Conservation (phyloP, 192 early-diverging fungal species). For the Backusella tuberculispora region DNA sequence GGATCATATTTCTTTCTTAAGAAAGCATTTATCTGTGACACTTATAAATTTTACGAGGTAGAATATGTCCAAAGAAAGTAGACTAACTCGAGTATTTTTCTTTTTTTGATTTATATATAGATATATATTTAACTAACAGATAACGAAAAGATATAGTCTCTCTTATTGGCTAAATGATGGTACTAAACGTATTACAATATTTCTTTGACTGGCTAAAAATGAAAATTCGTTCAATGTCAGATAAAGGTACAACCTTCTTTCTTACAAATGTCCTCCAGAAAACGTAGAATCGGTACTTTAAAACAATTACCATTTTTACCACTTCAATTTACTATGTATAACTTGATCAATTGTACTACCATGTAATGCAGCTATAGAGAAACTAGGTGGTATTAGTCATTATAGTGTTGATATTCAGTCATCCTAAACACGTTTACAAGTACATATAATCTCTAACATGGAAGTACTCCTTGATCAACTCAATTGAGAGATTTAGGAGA, state of each 20-base stretch:
- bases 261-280: background rate
- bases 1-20: slow-evolving; percentile 2
- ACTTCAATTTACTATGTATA: slow-evolving; percentile 6
- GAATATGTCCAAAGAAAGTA: slow-evolving; percentile 2
- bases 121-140: background rate
- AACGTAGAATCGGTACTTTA: background rate
- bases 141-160: background rate
- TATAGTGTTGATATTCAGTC: background rate
- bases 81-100: background rate
- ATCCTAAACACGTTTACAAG: background rate
- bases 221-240: slow-evolving; percentile 4
- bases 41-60: background rate
- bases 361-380: background rate
- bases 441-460: background rate
- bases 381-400: background rate
- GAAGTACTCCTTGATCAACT: background rate
- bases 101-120: background rate
- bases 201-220: slow-evolving; percentile 13
- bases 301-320: background rate
- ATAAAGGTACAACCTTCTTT: slow-evolving; percentile 8
- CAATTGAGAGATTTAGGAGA: background rate
- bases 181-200: slow-evolving; percentile 7
- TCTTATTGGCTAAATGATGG: background rate
- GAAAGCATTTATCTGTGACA: background rate
- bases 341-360: slow-evolving; percentile 15